Evolutionary conservation across 2,329 filamentous ascomycete genomes (phyloP), one percentile per base, ranked within the genome.

Genomic region (Trichoderma atroviride): DNA sequence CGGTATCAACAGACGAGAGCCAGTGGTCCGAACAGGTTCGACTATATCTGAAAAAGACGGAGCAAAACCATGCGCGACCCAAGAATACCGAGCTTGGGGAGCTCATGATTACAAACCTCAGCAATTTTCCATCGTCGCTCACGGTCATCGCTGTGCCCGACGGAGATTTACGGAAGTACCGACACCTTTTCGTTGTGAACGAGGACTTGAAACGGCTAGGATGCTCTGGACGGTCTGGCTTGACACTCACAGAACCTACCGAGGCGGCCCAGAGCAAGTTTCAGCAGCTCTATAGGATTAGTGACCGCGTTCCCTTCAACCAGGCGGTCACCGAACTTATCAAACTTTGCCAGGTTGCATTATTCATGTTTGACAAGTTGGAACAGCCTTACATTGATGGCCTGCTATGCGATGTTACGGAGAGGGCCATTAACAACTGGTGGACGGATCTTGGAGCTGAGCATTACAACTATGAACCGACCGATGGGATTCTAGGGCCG

Each of bases 371-470:
- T 79, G 92, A 91, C 66, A 93, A 94, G 78, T 83, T 98, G 6
- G 90, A 92, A n/a, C 87, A 91, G 35, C 92, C 94, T 73, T 98
- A 97, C 77, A 92, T 93, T 9, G 96, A 99, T 76, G 96, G 96
- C 0, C 82, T 97, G 29, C 86, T 99, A 3, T 99, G 96, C 78
- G 96, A 99, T 81, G 85, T 96, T 55, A 98, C 96, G 0, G 96
- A 99, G 78, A 90, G 87, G 71, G 93, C 94, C 1, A 89, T 98
- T 74, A 91, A 90, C 71, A 92, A 97, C 78, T 99, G 96, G 96
- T 98, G 96, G 96, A 90, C 92, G 1, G 93, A 97, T 75, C 91
- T 97, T 70, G 96, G 96, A 1, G 91, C 90, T 0, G 95, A 98
- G 73, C 91, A 96, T 76, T 97, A 95, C 83, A 96, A 95, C 68